Base-by-base conservation (phyloP, 2,329 filamentous ascomycete species). In the Pseudogymnoascus sp. region DNA sequence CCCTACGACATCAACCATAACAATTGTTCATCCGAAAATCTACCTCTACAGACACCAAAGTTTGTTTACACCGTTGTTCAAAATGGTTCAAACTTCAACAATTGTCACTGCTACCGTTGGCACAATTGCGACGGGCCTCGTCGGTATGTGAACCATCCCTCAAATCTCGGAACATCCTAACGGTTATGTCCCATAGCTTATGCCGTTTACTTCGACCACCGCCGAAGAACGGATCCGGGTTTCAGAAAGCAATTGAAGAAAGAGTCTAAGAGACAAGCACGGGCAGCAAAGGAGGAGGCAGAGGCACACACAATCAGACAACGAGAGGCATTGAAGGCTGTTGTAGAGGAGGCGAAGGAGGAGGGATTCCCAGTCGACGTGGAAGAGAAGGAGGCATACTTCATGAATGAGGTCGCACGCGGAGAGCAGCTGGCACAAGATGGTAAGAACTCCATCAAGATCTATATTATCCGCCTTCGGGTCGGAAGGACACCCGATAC, bases 321-420 rank as follows among this genome's bases (percentile, higher is more conserved):
- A 78, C 85, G 87, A 72, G 82, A 89, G 74, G 78, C 81, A 69
- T 89, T 99, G 77, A 88, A 87, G 76, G 75, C 76, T 62, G 85
- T 84, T 59, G 88, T 97, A 57, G 85, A 91, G 69, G 83, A 88
- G 69, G 91, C 92, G 68, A 90, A 91, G 78, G 88, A 89, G 62
- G 91, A 96, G 75, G 94, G 93, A 62, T 97, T 96, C 82, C 94
- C 94, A 57, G 81, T 82, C 43, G 90, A 91, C 70, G 85, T 93
- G 35, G 93, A 97, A 74, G 91, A 96, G 79, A 91, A 90, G 74
- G 94, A 99, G 80, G 84, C 86, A 64, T 99, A 90, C 80, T 99
- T 99, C 78, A 96, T 97, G 85, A 87, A 91, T 74, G 91, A 96
- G 77, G 91, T 99, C 66, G 90, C 91, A 69, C 81, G 85, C 72